Conservation (phyloP, 768 basidiomycete species). For the Naematelia aurantialba region DNA sequence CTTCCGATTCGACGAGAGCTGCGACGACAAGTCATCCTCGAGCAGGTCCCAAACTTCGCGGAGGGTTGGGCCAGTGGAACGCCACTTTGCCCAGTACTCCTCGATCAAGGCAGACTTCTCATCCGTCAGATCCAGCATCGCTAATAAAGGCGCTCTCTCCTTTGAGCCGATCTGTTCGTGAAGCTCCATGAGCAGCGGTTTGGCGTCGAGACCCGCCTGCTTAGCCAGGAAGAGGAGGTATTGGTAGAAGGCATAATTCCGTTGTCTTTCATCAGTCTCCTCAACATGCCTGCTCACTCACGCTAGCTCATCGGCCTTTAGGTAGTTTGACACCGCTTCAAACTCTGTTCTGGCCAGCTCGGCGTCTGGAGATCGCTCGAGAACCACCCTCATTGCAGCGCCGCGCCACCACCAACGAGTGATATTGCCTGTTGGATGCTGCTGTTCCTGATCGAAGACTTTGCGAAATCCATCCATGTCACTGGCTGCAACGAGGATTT, state of each 20-base stretch:
- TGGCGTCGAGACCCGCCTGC: not conserved
- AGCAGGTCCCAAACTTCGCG: not conserved
- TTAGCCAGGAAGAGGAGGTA: conserved; percentile 17
- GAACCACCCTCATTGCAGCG: conserved; percentile 18
- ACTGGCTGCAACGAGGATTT: conserved; percentile 27
- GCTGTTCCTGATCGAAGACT: not conserved
- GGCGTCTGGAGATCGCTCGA: conserved; percentile 10
- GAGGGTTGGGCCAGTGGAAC: conserved; percentile 33
- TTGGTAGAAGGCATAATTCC: conserved; percentile 37
- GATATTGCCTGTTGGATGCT: conserved; percentile 10
- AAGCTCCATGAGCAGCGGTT: conserved; percentile 17
- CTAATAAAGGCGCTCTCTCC: conserved; percentile 42
- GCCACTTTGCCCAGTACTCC: conserved; percentile 37
- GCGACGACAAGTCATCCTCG: not conserved
- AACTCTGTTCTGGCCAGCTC: conserved; percentile 11
- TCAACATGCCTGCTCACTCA: conserved; percentile 16
- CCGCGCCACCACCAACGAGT: conserved; percentile 24
- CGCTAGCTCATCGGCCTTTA: conserved; percentile 18
- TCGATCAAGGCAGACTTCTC: conserved; percentile 13
- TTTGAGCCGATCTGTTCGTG: conserved; percentile 27
- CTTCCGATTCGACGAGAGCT: conserved; percentile 2
- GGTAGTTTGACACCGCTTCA: conserved; percentile 9
- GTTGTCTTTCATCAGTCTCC: conserved; percentile 15
- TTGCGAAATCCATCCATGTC: conserved; percentile 9
- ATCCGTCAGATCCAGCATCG: conserved; percentile 34